phyloP scores from a whole-genome alignment of 2,329 filamentous ascomycete genomes.

The Colletotrichum sp. region DNA sequence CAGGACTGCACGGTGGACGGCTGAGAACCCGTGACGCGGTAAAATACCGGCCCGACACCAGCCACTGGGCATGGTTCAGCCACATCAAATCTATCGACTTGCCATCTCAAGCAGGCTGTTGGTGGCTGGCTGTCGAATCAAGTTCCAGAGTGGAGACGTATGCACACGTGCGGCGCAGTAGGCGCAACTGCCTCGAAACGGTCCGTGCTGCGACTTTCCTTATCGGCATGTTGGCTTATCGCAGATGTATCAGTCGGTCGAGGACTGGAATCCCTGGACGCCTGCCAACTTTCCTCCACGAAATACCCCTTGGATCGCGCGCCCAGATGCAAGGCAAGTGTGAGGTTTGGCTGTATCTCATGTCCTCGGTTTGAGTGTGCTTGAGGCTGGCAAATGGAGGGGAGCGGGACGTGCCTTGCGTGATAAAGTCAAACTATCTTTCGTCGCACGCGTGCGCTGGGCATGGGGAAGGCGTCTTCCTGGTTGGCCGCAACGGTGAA shows the following conservation, averaged over 20 bases:
- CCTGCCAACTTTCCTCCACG: background rate
- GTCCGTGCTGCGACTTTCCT: background rate
- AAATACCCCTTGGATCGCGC: background rate
- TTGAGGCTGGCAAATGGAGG: background rate
- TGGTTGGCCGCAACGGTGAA: background rate
- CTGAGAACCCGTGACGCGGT: slow-evolving; percentile 21
- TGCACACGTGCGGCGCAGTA: background rate
- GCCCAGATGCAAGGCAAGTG: background rate
- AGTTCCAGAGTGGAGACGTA: background rate
- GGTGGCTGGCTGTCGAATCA: background rate
- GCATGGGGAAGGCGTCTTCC: background rate
- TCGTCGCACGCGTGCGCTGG: background rate
- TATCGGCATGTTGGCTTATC: background rate
- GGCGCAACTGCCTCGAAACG: background rate
- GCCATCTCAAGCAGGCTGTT: background rate
- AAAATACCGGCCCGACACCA: slow-evolving; percentile 9
- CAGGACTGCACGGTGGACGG: slow-evolving; percentile 12
- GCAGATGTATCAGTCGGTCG: background rate
- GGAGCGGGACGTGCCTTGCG: background rate
- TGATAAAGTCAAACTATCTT: background rate
- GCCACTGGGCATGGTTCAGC: background rate
- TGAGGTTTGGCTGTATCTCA: background rate
- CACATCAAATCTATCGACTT: background rate
- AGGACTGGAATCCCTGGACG: background rate
- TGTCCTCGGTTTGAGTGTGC: background rate